These are phyloP conservation scores for Anisogramma anomala DNA, from an alignment of 2,329 filamentous ascomycete genomes.

Conservation along the genomic window DNA sequence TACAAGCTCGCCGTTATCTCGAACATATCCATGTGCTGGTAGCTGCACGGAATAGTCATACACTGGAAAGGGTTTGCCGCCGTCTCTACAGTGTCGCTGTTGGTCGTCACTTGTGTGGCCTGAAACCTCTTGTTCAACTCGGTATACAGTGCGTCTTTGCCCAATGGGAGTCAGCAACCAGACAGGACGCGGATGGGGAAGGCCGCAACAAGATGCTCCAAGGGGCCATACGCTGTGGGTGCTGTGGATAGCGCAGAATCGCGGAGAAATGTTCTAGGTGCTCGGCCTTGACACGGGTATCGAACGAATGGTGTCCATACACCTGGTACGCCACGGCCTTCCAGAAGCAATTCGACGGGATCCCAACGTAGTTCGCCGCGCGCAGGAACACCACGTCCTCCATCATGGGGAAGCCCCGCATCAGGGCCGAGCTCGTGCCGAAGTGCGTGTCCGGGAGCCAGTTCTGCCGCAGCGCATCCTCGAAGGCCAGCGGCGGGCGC, in stretches of 20 bases:
- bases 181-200: not conserved
- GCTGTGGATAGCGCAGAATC: constrained; percentile 17
- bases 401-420: constrained; percentile 23
- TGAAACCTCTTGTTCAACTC: constrained; percentile 18
- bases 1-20: constrained; percentile 26
- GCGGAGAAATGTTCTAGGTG: constrained; percentile 21
- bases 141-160: constrained; percentile 17
- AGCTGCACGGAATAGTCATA: constrained; percentile 21
- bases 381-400: constrained; percentile 23
- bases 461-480: constrained; percentile 9
- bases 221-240: constrained; percentile 17
- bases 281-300: constrained; percentile 24
- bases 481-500: not conserved
- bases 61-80: constrained; percentile 22
- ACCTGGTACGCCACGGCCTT: constrained; percentile 20
- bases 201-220: not conserved
- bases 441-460: not conserved
- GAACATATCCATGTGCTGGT: constrained; percentile 21
- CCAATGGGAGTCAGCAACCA: not conserved
- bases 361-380: constrained; percentile 16
- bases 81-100: not conserved
- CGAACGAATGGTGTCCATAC: constrained; percentile 19
- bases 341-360: constrained; percentile 24
- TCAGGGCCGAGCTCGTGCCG: not conserved
- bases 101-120: not conserved